Percentiles rank a stretch among this genome's conserved stretches.
These are phyloP conservation scores for Quercus wislizeni DNA, from an alignment of 306 rosid genomes.

Conservation along the genomic window DNA sequence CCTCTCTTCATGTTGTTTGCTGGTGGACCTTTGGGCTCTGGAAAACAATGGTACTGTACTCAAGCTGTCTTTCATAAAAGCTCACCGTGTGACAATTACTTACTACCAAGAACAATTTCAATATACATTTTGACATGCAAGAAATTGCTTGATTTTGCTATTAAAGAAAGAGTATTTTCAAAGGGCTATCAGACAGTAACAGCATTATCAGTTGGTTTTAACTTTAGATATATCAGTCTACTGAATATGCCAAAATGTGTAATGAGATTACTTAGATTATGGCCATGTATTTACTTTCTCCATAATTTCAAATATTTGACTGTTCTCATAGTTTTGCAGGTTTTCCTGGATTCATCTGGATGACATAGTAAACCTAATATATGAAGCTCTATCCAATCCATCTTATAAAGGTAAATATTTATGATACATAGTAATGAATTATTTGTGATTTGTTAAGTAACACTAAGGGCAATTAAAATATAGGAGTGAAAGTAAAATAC, in stretches of 20 bases:
- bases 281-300: background rate
- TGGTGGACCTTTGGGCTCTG: slow-evolving; percentile 96
- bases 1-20: slow-evolving; percentile 94
- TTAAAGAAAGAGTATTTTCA: background rate
- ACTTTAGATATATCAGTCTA: background rate
- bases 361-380: slow-evolving; percentile 83
- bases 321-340: slow-evolving; percentile 37
- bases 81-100: slow-evolving; percentile 2
- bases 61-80: slow-evolving; percentile 17
- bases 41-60: slow-evolving; percentile 83
- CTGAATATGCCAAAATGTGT: background rate
- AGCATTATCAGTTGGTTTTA: background rate
- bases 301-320: slow-evolving; percentile 1
- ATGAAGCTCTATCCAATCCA: slow-evolving; percentile 85
- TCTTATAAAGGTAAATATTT: slow-evolving; percentile 68
- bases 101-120: background rate
- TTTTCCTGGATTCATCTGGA: slow-evolving; percentile 99
- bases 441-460: background rate
- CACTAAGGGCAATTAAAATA: background rate
- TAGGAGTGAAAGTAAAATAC: background rate
- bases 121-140: background rate
- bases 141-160: background rate
- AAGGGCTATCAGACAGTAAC: background rate
- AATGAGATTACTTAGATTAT: background rate
- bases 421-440: background rate